Evolutionary conservation across 345 rosid species (phyloP).

Genomic region (Camelina neglecta): DNA sequence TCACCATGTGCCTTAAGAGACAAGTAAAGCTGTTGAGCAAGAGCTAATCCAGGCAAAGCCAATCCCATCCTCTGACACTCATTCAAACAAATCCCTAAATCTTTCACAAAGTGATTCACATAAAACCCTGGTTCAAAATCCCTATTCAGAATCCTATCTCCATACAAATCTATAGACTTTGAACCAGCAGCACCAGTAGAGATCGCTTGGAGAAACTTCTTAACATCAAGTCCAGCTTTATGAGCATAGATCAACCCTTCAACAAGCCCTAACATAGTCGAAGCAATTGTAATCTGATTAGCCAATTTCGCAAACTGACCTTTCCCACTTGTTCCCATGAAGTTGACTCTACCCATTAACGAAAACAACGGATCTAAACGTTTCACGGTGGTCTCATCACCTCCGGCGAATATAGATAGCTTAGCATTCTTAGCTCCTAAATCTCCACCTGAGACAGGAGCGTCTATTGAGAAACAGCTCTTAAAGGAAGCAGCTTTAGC

Average conservation of each 20-base stretch:
- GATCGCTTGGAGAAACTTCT: slow-evolving; percentile 63
- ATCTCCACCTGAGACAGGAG: slow-evolving; percentile 84
- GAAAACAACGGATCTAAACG: slow-evolving; percentile 63
- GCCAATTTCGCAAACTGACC: slow-evolving; percentile 83
- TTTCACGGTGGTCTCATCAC: slow-evolving; percentile 55
- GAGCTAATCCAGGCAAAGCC: slow-evolving; percentile 85
- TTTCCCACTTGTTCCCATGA: slow-evolving; percentile 83
- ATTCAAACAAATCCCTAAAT: slow-evolving; percentile 85
- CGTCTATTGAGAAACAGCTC: slow-evolving; percentile 69
- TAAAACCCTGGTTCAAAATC: slow-evolving; percentile 85
- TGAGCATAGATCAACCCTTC: slow-evolving; percentile 80
- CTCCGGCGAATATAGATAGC: slow-evolving; percentile 79
- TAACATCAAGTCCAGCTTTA: slow-evolving; percentile 79
- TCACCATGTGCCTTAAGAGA: slow-evolving; percentile 91
- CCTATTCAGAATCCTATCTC: slow-evolving; percentile 71
- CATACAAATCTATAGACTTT: slow-evolving; percentile 67
- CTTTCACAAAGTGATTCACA: slow-evolving; percentile 87
- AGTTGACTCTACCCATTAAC: slow-evolving; percentile 73
- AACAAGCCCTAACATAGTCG: slow-evolving; percentile 83
- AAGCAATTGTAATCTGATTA: slow-evolving; percentile 79
- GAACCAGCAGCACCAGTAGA: slow-evolving; percentile 79
- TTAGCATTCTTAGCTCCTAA: slow-evolving; percentile 73
- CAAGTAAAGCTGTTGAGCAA: slow-evolving; percentile 89
- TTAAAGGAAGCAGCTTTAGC: slow-evolving; percentile 57
- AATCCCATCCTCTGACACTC: slow-evolving; percentile 87